These are phyloP conservation scores for Pyricularia sp. DNA, from an alignment of 2,329 filamentous ascomycete species.

Conservation along the genomic window DNA sequence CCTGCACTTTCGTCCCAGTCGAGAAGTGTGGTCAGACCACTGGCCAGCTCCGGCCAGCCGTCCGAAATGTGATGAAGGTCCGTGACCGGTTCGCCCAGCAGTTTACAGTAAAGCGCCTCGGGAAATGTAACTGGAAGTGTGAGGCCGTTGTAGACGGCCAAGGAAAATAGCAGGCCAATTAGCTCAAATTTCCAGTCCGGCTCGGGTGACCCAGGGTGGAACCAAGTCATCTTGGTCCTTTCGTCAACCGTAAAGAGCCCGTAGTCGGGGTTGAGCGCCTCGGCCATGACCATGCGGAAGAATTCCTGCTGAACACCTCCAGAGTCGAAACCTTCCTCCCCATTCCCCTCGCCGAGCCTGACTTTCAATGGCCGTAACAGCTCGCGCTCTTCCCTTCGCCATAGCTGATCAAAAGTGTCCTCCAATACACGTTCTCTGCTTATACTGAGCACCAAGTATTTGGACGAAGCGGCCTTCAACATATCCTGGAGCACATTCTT, in stretches of 20 bases:
- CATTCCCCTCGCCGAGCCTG: constrained; percentile 69
- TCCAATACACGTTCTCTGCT: constrained; percentile 57
- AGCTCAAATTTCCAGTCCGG: constrained; percentile 87
- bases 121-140: constrained; percentile 89
- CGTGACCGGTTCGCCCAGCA: constrained; percentile 60
- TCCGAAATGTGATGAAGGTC: constrained; percentile 71
- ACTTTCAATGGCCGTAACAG: constrained; percentile 81
- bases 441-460: constrained; percentile 62
- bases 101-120: constrained; percentile 69
- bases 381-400: constrained; percentile 75
- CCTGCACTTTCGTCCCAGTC: constrained; percentile 70
- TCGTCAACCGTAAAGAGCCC: constrained; percentile 74
- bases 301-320: constrained; percentile 96
- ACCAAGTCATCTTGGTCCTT: constrained; percentile 76
- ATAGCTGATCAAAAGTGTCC: constrained; percentile 80
- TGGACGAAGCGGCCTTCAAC: constrained; percentile 57
- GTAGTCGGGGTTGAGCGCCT: constrained; percentile 69
- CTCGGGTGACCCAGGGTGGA: constrained; percentile 71
- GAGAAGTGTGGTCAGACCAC: constrained; percentile 61
- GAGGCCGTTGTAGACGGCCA: constrained; percentile 88
- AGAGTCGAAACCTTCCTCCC: constrained; percentile 86
- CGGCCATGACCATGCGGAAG: constrained; percentile 73
- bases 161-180: constrained; percentile 74
- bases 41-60: constrained; percentile 77
- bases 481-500: constrained; percentile 53